Evolutionary conservation across 176 grass and related monocot genomes (phyloP).

Genomic region (Oryza australiensis): DNA sequence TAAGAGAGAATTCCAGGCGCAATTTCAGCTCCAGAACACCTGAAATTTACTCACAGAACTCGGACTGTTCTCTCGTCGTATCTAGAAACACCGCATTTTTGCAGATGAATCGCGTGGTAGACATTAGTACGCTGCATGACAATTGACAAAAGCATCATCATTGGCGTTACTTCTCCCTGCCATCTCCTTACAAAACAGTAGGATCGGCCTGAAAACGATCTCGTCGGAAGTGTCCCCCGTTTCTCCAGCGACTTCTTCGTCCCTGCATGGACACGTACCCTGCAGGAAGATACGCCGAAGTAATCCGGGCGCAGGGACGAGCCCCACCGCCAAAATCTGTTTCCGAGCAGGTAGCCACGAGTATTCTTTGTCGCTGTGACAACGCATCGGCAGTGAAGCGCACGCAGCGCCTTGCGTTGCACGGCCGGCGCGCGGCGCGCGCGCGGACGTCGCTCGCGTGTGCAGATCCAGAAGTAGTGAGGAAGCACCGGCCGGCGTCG

Average conservation of each 20-base stretch:
- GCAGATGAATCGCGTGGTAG: background rate
- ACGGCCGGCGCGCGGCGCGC: background rate
- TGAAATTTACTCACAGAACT: background rate
- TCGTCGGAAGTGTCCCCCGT: background rate
- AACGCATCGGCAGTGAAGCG: background rate
- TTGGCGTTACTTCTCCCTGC: background rate
- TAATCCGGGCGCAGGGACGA: background rate
- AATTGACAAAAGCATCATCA: background rate
- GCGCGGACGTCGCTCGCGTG: background rate
- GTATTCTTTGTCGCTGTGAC: constrained; percentile 1
- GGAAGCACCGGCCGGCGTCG: constrained; percentile 15
- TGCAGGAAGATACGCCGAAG: constrained; percentile 29
- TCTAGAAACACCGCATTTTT: background rate
- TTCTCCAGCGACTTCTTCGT: background rate
- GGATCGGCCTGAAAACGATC: constrained; percentile 21
- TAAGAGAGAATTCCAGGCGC: background rate
- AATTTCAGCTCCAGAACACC: background rate
- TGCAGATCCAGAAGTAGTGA: background rate
- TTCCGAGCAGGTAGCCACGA: background rate
- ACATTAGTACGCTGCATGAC: background rate
- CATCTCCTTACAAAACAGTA: background rate
- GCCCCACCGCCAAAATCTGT: constrained; percentile 4
- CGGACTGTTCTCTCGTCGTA: background rate
- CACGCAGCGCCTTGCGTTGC: background rate
- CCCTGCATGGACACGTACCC: constrained; percentile 29